phyloP scores from a whole-genome alignment of 768 basidiomycete species.

The Hericium alpestre region DNA sequence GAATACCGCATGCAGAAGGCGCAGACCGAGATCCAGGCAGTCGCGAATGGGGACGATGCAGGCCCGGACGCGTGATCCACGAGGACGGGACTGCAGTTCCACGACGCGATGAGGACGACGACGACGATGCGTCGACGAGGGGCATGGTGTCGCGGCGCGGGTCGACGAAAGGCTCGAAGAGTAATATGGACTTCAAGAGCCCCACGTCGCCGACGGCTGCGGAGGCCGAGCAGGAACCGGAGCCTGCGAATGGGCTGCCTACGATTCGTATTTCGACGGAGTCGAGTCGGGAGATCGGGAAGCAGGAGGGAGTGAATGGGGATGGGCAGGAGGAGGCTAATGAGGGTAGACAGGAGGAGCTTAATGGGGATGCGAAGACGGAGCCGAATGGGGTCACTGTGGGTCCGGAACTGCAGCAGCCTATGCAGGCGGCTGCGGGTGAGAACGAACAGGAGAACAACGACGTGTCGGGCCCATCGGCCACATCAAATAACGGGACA shows the following conservation, averaged over 20 bases:
- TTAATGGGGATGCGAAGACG: conserved; percentile 29
- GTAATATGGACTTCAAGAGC: conserved; percentile 3
- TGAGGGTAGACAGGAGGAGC: conserved; percentile 29
- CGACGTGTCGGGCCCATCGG: conserved; percentile 10
- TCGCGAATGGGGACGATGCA: conserved; percentile 13
- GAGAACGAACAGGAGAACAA: conserved; percentile 19
- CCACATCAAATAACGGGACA: background rate
- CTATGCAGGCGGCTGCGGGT: conserved; percentile 31
- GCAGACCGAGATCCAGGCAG: conserved; percentile 49
- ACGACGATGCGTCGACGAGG: conserved; percentile 65
- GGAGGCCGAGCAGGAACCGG: conserved; percentile 18
- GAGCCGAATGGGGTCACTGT: conserved; percentile 23
- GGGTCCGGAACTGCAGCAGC: conserved; percentile 27
- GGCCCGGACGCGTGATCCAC: conserved; percentile 34
- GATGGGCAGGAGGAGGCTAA: conserved; percentile 29
- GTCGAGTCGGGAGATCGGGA: conserved; percentile 39
- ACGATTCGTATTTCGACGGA: conserved; percentile 52
- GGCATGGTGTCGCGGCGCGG: conserved; percentile 35
- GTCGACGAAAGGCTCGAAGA: conserved; percentile 16
- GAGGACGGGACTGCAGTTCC: conserved; percentile 42
- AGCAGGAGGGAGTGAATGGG: conserved; percentile 33
- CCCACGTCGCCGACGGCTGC: background rate
- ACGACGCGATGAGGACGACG: conserved; percentile 25
- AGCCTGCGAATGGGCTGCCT: conserved; percentile 30
- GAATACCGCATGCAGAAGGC: conserved; percentile 97